phyloP scores from a whole-genome alignment of 2,329 filamentous ascomycete species.

The Daldinia sp. region DNA sequence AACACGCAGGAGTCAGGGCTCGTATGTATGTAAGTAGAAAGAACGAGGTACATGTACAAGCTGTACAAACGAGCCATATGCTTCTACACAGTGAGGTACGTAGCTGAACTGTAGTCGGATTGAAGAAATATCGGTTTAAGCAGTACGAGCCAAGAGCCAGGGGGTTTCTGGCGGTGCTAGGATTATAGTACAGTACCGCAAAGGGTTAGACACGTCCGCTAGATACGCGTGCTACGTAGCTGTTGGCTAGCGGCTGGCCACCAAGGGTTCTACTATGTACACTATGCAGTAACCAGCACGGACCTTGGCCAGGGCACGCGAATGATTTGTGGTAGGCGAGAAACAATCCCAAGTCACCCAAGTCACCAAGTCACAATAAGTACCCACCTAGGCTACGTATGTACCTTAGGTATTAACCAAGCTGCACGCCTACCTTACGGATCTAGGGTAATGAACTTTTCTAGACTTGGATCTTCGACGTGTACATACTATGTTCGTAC shows the following conservation, averaged over 20 bases:
- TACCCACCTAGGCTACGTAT: constrained; percentile 32
- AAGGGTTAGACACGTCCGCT: constrained; percentile 26
- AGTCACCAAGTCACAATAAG: constrained; percentile 30
- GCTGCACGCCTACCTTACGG: constrained; percentile 36
- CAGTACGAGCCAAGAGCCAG: constrained; percentile 3
- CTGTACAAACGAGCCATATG: constrained; percentile 17
- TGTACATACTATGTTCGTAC: constrained; percentile 18
- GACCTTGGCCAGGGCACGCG: constrained; percentile 21
- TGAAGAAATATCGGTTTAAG: constrained; percentile 20
- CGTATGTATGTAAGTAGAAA: constrained; percentile 3
- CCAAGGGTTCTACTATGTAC: neutral
- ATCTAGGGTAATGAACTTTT: constrained; percentile 2
- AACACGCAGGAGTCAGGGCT: constrained; percentile 36
- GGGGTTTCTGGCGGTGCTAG: constrained; percentile 2
- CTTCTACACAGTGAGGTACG: neutral
- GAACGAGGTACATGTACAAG: constrained; percentile 28
- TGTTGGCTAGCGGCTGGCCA: constrained; percentile 4
- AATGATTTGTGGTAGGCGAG: constrained; percentile 34
- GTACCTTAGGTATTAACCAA: constrained; percentile 33
- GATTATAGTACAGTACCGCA: constrained; percentile 33
- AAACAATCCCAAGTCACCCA: constrained; percentile 27
- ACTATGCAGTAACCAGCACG: constrained; percentile 9
- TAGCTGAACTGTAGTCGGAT: neutral
- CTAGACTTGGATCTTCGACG: constrained; percentile 23
- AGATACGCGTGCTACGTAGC: constrained; percentile 1